Evolutionary conservation across 2,329 filamentous ascomycete species (phyloP).

Genomic region (Cryphonectria radicalis): DNA sequence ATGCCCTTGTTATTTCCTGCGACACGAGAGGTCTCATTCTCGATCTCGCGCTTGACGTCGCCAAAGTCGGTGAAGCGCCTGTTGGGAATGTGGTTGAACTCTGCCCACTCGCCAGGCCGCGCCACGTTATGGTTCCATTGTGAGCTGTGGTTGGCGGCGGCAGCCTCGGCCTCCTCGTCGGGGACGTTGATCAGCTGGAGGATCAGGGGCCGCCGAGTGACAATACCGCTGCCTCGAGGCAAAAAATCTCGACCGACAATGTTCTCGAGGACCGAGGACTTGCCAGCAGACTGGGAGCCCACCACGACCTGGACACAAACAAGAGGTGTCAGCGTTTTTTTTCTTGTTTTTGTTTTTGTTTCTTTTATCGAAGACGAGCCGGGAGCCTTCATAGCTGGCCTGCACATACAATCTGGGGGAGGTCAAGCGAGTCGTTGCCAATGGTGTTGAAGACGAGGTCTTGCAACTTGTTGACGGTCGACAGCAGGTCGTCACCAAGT

Average conservation of each 20-base stretch:
- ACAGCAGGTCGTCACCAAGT: constrained; percentile 92
- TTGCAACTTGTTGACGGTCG: constrained; percentile 96
- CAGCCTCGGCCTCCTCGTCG: constrained; percentile 61
- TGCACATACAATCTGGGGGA: constrained; percentile 89
- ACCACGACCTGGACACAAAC: constrained; percentile 77
- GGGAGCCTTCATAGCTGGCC: constrained; percentile 4
- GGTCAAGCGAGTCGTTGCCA: constrained; percentile 94
- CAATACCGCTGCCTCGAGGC: constrained; percentile 93
- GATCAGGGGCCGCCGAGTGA: constrained; percentile 91
- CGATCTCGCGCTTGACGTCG: constrained; percentile 97
- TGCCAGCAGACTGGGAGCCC: constrained; percentile 96
- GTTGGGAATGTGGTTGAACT: constrained; percentile 96
- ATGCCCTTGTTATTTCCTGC: constrained; percentile 96
- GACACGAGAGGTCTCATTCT: constrained; percentile 94
- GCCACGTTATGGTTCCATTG: constrained; percentile 62
- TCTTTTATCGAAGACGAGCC: background rate
- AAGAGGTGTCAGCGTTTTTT: background rate
- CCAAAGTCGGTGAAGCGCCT: constrained; percentile 98
- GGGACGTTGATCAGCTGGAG: constrained; percentile 98
- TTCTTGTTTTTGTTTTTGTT: background rate
- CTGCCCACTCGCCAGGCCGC: constrained; percentile 84
- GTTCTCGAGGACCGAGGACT: constrained; percentile 98
- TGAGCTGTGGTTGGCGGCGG: constrained; percentile 22
- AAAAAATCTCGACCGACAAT: constrained; percentile 98
- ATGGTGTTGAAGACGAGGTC: constrained; percentile 99